phyloP scores from a whole-genome alignment of 2,329 filamentous ascomycete genomes.

The Sarocladium strictum region DNA sequence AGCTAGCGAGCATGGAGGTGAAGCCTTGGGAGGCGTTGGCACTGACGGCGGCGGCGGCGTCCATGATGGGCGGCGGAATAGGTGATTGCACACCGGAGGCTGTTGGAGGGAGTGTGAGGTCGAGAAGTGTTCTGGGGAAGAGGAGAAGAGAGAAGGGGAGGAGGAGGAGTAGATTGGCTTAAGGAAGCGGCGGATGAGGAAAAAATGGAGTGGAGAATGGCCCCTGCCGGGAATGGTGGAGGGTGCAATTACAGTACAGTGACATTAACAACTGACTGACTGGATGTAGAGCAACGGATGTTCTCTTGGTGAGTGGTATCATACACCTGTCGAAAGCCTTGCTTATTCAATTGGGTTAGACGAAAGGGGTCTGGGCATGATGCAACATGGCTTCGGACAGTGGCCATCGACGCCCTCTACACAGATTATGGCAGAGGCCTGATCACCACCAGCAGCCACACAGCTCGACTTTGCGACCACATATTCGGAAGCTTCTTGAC shows the following conservation, averaged over 20 bases:
- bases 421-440: too few species aligned
- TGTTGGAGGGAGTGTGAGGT: not conserved
- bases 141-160: not conserved
- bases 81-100: not conserved
- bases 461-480: too few species aligned
- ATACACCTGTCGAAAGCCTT: too few species aligned
- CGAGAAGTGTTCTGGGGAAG: not conserved
- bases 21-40: slow-evolving; percentile 61
- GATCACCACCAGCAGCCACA: too few species aligned
- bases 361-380: too few species aligned
- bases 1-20: slow-evolving; percentile 60
- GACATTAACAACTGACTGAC: not conserved
- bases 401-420: too few species aligned
- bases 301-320: too few species aligned
- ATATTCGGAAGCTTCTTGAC: too few species aligned
- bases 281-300: too few species aligned
- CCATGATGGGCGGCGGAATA: not conserved
- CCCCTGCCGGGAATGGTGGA: not conserved
- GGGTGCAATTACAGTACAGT: slow-evolving; percentile 1
- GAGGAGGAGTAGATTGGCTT: not conserved
- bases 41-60: slow-evolving; percentile 34
- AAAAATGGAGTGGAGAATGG: slow-evolving; percentile 9
- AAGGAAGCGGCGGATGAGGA: slow-evolving; percentile 5
- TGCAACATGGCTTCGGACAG: too few species aligned
- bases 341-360: too few species aligned